A percentile compares a stretch with the other conserved stretches of the same genome.
phyloP scores from a whole-genome alignment of 2,329 filamentous ascomycete genomes.

The Sphaerostilbella broomeana region DNA sequence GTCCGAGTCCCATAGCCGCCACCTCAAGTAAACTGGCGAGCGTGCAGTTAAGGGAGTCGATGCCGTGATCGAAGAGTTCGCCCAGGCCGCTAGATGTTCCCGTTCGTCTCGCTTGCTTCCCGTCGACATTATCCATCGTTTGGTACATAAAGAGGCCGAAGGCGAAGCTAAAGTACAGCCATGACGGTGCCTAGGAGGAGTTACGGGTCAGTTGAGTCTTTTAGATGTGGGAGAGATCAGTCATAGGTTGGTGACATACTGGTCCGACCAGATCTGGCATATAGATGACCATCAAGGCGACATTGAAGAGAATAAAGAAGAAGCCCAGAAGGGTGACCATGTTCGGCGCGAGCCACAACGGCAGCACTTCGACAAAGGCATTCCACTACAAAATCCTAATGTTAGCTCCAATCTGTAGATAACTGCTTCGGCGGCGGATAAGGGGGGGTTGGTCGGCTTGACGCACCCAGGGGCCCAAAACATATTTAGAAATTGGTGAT shows the following conservation, averaged over 20 bases:
- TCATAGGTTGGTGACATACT: constrained; percentile 43
- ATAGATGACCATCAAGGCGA: constrained; percentile 64
- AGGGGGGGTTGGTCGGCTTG: not conserved
- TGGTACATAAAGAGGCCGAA: constrained; percentile 97
- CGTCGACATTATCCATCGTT: constrained; percentile 98
- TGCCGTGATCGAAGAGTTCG: constrained; percentile 97
- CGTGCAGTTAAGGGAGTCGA: constrained; percentile 96
- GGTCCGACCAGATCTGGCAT: constrained; percentile 89
- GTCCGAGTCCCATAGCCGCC: constrained; percentile 85
- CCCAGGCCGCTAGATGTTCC: constrained; percentile 91
- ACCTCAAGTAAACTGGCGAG: constrained; percentile 85
- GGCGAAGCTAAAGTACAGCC: constrained; percentile 95
- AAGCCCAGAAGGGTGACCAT: constrained; percentile 96
- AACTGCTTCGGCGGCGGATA: no score
- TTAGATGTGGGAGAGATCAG: not conserved
- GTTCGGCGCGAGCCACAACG: constrained; percentile 94
- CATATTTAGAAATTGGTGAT: constrained; percentile 86
- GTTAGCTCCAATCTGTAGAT: constrained; percentile 9
- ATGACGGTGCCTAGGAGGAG: constrained; percentile 62
- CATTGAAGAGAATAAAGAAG: constrained; percentile 84
- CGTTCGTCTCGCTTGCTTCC: constrained; percentile 91
- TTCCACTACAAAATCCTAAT: constrained; percentile 67
- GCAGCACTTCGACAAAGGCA: constrained; percentile 83
- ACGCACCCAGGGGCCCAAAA: constrained; percentile 89
- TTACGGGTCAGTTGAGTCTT: not conserved